Conservation (phyloP, 192 early-diverging fungal genomes). For the Rhizophagus clarus region DNA sequence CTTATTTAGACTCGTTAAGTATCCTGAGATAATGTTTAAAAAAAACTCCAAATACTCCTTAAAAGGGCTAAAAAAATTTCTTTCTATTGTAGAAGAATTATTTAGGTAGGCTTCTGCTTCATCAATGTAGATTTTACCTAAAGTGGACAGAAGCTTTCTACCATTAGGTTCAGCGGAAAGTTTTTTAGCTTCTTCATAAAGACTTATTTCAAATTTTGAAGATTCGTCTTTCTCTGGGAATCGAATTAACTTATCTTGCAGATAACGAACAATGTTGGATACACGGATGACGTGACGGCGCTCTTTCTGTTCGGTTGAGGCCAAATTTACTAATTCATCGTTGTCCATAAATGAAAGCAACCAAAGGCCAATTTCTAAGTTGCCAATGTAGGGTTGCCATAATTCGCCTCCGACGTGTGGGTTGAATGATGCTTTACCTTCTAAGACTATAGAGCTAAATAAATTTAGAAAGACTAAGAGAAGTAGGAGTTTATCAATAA, state of each 20-base stretch:
- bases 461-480: not conserved
- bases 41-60: too few species aligned
- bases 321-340: not conserved
- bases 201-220: not conserved
- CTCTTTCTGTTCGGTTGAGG: not conserved
- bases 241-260: conserved; percentile 4
- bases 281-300: not conserved
- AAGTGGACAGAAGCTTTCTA: not conserved
- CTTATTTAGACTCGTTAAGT: too few species aligned
- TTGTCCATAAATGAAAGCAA: not conserved
- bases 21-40: too few species aligned
- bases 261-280: not conserved
- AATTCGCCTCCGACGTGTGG: not conserved
- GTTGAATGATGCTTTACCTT: not conserved
- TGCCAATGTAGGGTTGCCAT: conserved; percentile 14
- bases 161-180: not conserved
- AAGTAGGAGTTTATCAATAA: conserved; percentile 24
- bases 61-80: not conserved
- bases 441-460: not conserved
- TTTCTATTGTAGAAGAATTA: not conserved
- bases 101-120: not conserved
- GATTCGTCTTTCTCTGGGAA: not conserved
- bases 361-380: not conserved
- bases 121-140: not conserved
- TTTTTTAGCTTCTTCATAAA: conserved; percentile 1